These are phyloP conservation scores for Epichloe sibirici DNA, from an alignment of 2,329 filamentous ascomycete genomes.

Conservation along the genomic window DNA sequence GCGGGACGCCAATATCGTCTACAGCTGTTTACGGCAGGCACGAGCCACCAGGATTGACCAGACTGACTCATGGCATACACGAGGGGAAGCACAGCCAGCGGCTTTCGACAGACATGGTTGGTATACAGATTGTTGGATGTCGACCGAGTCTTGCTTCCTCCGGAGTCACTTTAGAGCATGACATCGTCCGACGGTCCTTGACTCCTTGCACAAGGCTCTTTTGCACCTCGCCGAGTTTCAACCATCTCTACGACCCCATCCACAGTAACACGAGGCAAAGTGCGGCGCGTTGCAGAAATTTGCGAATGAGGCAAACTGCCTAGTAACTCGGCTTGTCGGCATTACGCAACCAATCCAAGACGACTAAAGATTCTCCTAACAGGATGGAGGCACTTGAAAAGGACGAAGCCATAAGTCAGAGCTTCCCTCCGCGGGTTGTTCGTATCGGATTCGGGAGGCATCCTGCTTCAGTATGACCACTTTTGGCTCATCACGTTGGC, in stretches of 20 bases:
- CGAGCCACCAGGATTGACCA: not conserved
- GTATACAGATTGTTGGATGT: not conserved
- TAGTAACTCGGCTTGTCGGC: not conserved
- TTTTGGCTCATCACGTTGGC: not conserved
- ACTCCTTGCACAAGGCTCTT: not conserved
- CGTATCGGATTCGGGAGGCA: not conserved
- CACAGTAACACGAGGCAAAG: not conserved
- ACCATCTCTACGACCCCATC: not conserved
- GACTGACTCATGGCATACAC: not conserved
- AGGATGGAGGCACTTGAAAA: not conserved
- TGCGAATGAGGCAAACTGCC: not conserved
- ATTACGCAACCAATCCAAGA: not conserved
- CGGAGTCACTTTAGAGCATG: not conserved
- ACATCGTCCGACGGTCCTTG: not conserved
- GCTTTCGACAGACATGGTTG: not conserved
- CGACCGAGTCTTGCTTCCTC: not conserved
- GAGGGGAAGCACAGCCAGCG: not conserved
- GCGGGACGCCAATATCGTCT: constrained; percentile 1
- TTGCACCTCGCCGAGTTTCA: not conserved
- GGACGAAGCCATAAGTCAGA: not conserved
- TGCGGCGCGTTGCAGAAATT: not conserved
- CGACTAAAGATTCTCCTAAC: not conserved
- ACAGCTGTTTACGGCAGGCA: constrained; percentile 2
- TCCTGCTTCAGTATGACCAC: not conserved
- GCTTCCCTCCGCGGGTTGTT: not conserved